A percentile compares a stretch with the other conserved stretches of the same genome.
Conservation (phyloP, 2,329 filamentous ascomycete species). For the Colletotrichum tamarilloi region DNA sequence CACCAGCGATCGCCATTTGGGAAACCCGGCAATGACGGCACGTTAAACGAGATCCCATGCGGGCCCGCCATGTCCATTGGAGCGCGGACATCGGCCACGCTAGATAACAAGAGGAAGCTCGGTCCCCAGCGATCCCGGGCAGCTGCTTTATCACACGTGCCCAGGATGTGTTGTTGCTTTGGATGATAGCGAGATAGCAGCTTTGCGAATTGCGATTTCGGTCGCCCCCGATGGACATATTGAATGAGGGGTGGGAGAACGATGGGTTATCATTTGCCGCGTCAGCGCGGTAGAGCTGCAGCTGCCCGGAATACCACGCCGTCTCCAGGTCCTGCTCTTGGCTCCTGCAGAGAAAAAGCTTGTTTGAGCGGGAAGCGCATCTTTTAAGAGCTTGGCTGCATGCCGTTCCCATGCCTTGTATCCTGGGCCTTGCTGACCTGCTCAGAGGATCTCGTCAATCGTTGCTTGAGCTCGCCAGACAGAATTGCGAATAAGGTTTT, state of each 20-base stretch:
- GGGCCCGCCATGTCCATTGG: not conserved
- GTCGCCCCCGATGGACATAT: not conserved
- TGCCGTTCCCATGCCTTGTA: not conserved
- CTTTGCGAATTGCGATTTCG: not conserved
- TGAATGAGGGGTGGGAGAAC: not conserved
- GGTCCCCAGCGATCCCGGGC: not conserved
- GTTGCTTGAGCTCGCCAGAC: not conserved
- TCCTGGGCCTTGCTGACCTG: not conserved
- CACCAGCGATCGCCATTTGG: not conserved
- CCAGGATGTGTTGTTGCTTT: not conserved
- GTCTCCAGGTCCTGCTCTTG: not conserved
- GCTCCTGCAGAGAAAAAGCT: constrained; percentile 7
- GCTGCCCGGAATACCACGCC: not conserved
- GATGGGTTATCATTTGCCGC: constrained; percentile 7
- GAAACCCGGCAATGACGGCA: constrained; percentile 21
- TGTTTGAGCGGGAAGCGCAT: not conserved
- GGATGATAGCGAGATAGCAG: not conserved
- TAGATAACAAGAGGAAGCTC: constrained; percentile 21
- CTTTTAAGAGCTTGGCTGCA: constrained; percentile 22
- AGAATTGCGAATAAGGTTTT: not conserved
- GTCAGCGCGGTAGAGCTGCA: not conserved
- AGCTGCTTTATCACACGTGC: constrained; percentile 13
- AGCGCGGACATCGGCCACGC: not conserved
- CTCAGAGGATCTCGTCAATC: not conserved
- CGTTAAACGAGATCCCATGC: not conserved